These are phyloP conservation scores for Cryptomeria japonica DNA, from an alignment of 75 land plant species.

Conservation along the genomic window DNA sequence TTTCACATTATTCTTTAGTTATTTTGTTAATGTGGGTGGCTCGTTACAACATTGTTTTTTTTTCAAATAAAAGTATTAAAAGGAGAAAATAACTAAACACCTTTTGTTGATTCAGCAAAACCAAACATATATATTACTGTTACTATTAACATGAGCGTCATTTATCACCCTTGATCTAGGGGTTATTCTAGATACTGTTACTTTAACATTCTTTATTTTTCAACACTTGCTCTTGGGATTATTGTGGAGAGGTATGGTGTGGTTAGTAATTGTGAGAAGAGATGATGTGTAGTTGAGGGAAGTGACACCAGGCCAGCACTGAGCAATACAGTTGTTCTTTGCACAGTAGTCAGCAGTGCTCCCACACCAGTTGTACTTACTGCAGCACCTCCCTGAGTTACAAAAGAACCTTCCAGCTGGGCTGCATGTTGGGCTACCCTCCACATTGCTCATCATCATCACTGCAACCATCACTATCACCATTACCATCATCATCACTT, in stretches of 20 bases:
- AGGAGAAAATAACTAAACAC: too few species aligned
- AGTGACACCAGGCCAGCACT: not conserved
- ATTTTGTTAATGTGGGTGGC: too few species aligned
- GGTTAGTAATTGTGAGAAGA: not conserved
- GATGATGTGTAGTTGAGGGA: not conserved
- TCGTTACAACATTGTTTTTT: too few species aligned
- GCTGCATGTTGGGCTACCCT: not conserved
- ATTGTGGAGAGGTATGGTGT: not conserved
- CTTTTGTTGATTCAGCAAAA: too few species aligned
- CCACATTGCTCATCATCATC: not conserved
- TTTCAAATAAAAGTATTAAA: too few species aligned
- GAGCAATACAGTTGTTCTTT: not conserved
- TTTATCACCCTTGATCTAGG: too few species aligned
- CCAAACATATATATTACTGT: too few species aligned
- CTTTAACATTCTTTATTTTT: too few species aligned
- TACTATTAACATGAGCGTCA: too few species aligned
- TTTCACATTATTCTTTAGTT: too few species aligned
- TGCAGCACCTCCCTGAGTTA: not conserved
- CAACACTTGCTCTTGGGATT: too few species aligned
- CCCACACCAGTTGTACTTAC: not conserved
- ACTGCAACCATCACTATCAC: not conserved
- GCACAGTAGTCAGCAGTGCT: not conserved
- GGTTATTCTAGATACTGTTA: too few species aligned
- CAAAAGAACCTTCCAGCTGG: not conserved
- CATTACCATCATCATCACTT: not conserved